Evolutionary conservation across 2,329 filamentous ascomycete genomes (phyloP), one percentile per base, ranked within the genome.

Genomic region (Neofusicoccum ribis): DNA sequence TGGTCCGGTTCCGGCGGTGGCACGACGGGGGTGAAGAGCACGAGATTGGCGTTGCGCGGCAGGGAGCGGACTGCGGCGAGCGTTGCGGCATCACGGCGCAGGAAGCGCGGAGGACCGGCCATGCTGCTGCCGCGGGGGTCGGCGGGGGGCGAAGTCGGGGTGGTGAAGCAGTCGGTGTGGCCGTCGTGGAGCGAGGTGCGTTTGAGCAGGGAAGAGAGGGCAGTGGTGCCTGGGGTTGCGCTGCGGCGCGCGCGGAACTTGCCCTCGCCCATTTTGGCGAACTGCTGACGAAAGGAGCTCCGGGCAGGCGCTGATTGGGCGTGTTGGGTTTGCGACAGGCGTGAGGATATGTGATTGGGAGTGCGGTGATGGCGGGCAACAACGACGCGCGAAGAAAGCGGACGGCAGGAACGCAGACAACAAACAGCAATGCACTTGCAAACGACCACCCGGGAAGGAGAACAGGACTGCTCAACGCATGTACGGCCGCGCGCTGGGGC

Each of bases 1-100:
- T 11, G 37, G 5, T 39, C 37, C 37, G 14, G 37, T 11, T 39
- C 37, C 37, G 9, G 82, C 1, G 87, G 87, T 5, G 88, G 83
- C 59, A 90, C 78, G n/a, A 89, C 78, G n/a, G 81, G 82, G 1
- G 81, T 82, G 70, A 83, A 80, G 17, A 83, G 75, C 0, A 82
- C 75, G 49, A 84, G 76, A 8, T 76, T 67, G 11, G 31, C 49
- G 27, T 14, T 15, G 34, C 20, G 39, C 15, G 39, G 56, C 9
- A 66, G 58, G 39, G 49, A 39, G n/a, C 58, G 58, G 58, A 66
- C 56, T 41, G 39, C 46, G 12, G 49, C 5, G 34, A 66, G 58
- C 34, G 37, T 37, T 12, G 27, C 31, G 27, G 64, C 27, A 27
- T 56, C 52, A 37, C 49, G 39, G 27, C 59, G 41, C 34, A 66